A percentile compares a stretch with the other conserved stretches of the same genome.
Evolutionary conservation across 768 basidiomycete species (phyloP).

Genomic region (Crepidotus variabilis): DNA sequence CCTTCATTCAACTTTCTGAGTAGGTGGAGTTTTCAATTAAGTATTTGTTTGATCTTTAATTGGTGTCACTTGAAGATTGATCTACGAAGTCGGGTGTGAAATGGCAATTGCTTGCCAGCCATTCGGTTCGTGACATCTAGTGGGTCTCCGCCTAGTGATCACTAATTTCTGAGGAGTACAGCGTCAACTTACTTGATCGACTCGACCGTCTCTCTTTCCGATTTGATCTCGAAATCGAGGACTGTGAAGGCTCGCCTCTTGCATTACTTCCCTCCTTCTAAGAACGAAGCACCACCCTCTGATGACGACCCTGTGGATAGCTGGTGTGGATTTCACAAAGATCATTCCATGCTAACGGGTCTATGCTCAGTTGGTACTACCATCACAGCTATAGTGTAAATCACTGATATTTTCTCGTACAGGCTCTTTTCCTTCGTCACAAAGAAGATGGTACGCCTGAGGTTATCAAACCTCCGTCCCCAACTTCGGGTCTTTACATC

Average conservation of each 20-base stretch:
- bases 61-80: constrained; percentile 42
- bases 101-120: constrained; percentile 88
- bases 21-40: constrained; percentile 18
- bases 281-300: constrained; percentile 28
- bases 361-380: constrained; percentile 70
- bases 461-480: constrained; percentile 63
- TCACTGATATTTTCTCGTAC: constrained; percentile 4
- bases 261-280: constrained; percentile 87
- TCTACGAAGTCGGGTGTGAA: constrained; percentile 79
- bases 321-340: constrained; percentile 95
- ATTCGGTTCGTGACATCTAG: constrained; percentile 55
- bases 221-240: constrained; percentile 71
- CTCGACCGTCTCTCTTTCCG: constrained; percentile 61
- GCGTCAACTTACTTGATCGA: constrained; percentile 67
- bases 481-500: constrained; percentile 87
- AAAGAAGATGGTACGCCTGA: constrained; percentile 35
- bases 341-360: constrained; percentile 88
- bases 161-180: constrained; percentile 22
- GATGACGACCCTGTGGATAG: constrained; percentile 74
- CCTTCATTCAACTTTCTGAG: constrained; percentile 85
- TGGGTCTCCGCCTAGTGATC: background rate
- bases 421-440: constrained; percentile 83
- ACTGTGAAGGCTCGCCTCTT: constrained; percentile 90
- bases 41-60: background rate
- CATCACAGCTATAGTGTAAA: background rate